Percentiles rank a stretch among this genome's conserved stretches.
These are phyloP conservation scores for Aureobasidium uvarum DNA, from an alignment of 2,329 filamentous ascomycete genomes.

Conservation along the genomic window DNA sequence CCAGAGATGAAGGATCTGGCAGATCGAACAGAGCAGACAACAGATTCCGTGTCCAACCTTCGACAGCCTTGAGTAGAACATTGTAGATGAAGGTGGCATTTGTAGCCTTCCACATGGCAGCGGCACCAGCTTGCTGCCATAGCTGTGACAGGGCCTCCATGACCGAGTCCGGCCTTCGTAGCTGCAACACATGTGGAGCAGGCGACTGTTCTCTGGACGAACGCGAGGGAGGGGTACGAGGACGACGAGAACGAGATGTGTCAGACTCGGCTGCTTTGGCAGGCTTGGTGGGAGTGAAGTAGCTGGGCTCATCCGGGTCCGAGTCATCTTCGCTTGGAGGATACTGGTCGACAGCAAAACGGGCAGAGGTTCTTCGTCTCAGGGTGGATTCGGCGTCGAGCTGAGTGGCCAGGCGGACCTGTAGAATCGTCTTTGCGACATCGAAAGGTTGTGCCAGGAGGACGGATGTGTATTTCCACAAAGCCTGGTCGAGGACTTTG, in stretches of 20 bases:
- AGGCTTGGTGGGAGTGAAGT: constrained; percentile 73
- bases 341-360: constrained; percentile 19
- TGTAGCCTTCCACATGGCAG: constrained; percentile 91
- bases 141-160: constrained; percentile 83
- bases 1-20: constrained; percentile 69
- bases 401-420: constrained; percentile 61
- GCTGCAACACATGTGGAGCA: constrained; percentile 60
- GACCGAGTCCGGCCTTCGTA: constrained; percentile 76
- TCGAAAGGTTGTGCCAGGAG: constrained; percentile 94
- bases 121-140: constrained; percentile 84
- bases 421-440: constrained; percentile 89
- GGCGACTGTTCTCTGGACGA: constrained; percentile 42
- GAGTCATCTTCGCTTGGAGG: constrained; percentile 58
- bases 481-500: constrained; percentile 74
- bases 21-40: constrained; percentile 89
- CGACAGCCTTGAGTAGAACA: constrained; percentile 78
- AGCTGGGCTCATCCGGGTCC: constrained; percentile 69
- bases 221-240: constrained; percentile 46
- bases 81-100: constrained; percentile 93
- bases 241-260: constrained; percentile 35
- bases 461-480: constrained; percentile 90
- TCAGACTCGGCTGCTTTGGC: constrained; percentile 37
- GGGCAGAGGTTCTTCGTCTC: constrained; percentile 11
- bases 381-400: constrained; percentile 16
- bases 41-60: constrained; percentile 88